These are phyloP conservation scores for Gastrolobium villosum DNA, from an alignment of 306 rosid species.

Conservation along the genomic window DNA sequence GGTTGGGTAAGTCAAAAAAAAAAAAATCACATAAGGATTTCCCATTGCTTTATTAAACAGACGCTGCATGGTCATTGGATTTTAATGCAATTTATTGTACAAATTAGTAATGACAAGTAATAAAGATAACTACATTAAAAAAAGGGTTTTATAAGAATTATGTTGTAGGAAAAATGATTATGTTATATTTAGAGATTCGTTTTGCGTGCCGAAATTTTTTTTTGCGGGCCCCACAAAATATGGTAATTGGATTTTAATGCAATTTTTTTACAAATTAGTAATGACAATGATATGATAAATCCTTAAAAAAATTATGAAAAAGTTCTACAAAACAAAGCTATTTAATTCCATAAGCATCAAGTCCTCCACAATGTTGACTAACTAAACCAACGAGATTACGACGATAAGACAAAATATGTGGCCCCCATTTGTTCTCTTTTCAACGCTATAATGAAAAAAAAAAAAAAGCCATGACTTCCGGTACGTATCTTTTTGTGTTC, in stretches of 20 bases:
- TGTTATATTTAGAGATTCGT: no score
- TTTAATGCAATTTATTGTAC: neutral
- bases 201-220: no score
- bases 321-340: neutral
- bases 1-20: no score
- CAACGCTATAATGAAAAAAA: slow-evolving; percentile 40
- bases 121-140: neutral
- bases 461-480: slow-evolving; percentile 31
- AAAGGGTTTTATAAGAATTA: no score
- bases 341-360: slow-evolving; percentile 37
- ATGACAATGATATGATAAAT: neutral
- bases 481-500: slow-evolving; percentile 11
- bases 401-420: slow-evolving; percentile 39
- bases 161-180: no score
- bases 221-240: no score
- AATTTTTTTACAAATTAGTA: neutral
- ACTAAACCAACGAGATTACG: slow-evolving; percentile 40
- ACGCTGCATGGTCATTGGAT: slow-evolving; percentile 29
- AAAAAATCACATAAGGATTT: slow-evolving; percentile 5
- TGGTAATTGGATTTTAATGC: slow-evolving; percentile 27
- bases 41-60: slow-evolving; percentile 24
- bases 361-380: slow-evolving; percentile 47
- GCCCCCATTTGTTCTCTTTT: slow-evolving; percentile 44
- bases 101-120: neutral
- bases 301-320: neutral